phyloP scores from a whole-genome alignment of 2,329 filamentous ascomycete genomes.

The Fusarium zealandicum region DNA sequence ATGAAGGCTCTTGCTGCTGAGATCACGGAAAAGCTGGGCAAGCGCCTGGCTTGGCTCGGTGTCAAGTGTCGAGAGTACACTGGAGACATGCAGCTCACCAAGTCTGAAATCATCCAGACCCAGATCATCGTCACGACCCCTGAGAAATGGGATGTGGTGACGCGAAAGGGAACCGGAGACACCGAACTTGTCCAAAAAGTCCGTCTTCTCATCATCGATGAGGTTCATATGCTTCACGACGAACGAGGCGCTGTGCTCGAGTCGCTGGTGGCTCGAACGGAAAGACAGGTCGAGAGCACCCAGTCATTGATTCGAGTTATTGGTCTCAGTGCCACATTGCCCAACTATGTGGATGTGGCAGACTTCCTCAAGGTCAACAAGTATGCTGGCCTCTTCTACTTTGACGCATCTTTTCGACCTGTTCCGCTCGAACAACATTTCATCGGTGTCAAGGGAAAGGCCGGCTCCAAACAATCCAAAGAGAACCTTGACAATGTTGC shows the following conservation, averaged over 20 bases:
- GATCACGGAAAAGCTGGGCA: slow-evolving; percentile 92
- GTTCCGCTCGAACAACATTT: slow-evolving; percentile 98
- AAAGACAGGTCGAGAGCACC: slow-evolving; percentile 96
- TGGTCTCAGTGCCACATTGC: slow-evolving; percentile 91
- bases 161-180: slow-evolving; percentile 94
- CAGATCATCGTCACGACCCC: slow-evolving; percentile 99
- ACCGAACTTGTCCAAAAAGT: slow-evolving; percentile 98
- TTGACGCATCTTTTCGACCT: slow-evolving; percentile 92
- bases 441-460: slow-evolving; percentile 91
- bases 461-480: slow-evolving; percentile 78
- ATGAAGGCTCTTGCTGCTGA: slow-evolving; percentile 99
- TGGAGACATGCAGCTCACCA: slow-evolving; percentile 98
- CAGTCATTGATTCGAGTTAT: slow-evolving; percentile 97
- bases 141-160: slow-evolving; percentile 99
- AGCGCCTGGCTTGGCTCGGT: slow-evolving; percentile 90
- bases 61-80: slow-evolving; percentile 93
- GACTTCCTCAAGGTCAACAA: slow-evolving; percentile 97
- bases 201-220: slow-evolving; percentile 93
- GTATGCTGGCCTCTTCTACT: slow-evolving; percentile 92
- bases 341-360: slow-evolving; percentile 95
- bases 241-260: slow-evolving; percentile 96
- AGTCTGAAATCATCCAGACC: slow-evolving; percentile 92
- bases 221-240: slow-evolving; percentile 99
- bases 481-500: slow-evolving; percentile 88
- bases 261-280: slow-evolving; percentile 91